These are phyloP conservation scores for Psilocybe azurescens DNA, from an alignment of 768 basidiomycete genomes.

Conservation along the genomic window DNA sequence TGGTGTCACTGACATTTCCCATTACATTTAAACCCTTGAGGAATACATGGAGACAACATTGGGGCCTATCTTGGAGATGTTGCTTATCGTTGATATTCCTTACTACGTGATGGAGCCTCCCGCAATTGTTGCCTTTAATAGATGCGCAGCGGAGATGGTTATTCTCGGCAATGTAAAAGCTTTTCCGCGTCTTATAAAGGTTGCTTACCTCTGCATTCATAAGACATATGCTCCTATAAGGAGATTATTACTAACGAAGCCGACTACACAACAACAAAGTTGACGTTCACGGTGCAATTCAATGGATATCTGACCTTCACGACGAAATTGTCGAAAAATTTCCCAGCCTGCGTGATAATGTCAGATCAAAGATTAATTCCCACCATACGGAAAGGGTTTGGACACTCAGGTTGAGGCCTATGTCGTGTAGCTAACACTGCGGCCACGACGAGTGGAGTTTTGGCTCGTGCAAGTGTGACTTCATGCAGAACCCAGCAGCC, in stretches of 20 bases:
- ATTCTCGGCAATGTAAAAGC: conserved; percentile 12
- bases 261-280: conserved; percentile 13
- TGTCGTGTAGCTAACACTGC: background rate
- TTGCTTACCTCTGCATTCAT: too few species aligned
- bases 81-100: conserved; percentile 9
- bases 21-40: conserved; percentile 14
- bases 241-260: conserved; percentile 6
- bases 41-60: conserved; percentile 15
- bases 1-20: conserved; percentile 2
- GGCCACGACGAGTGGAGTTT: conserved; percentile 18
- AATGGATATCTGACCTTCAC: conserved; percentile 13
- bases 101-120: conserved; percentile 13
- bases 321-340: conserved; percentile 10
- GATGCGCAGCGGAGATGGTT: conserved; percentile 9
- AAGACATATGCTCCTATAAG: conserved; percentile 18
- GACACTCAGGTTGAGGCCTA: conserved; percentile 11
- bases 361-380: background rate
- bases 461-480: background rate
- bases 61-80: conserved; percentile 7
- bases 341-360: background rate
- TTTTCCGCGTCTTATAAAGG: too few species aligned
- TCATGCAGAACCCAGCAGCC: background rate
- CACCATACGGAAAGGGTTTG: conserved; percentile 9
- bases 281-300: conserved; percentile 8
- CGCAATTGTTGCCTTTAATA: background rate